Evolutionary conservation across 139 green algal species (phyloP), one percentile per base, ranked within the genome.

Genomic region (Chlorella sp.): DNA sequence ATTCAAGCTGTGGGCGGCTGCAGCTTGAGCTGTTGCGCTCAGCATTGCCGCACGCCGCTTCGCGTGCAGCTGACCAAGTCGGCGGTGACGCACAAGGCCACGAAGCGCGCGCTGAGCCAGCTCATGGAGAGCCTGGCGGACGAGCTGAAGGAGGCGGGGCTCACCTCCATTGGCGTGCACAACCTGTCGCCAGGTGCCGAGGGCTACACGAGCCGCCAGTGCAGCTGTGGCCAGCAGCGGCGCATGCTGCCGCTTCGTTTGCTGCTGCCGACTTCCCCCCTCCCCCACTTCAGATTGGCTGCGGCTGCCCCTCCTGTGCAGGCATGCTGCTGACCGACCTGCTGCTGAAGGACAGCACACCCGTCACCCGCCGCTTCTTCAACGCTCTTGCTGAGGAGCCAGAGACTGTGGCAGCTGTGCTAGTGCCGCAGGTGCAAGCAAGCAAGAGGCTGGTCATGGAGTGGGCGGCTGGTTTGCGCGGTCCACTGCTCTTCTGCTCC

Each of bases 381-480:
- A 95, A 95, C 36, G 83, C 87, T 2, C 75, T 95, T 28, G 92
- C 92, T 16, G 92, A 95, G 73, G 92, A 95, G 69, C 90, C 92
- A 5, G 90, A 94, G 65, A 94, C 90, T 21, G 92, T 94, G 55
- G 92, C 92, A 20, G 90, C 89, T 0, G 91, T 47, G 16, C 74
- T 95, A 23, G 91, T 92, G 62, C 92, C 91, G 3, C 83, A 74
- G 20, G 90, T 95, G 6, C 44, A 88, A 2, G 44, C n/a, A n/a
- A n/a, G n/a, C n/a, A n/a, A n/a, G n/a, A n/a, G n/a, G n/a, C n/a
- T n/a, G n/a, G n/a, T n/a, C n/a, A n/a, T n/a, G n/a, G n/a, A n/a
- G n/a, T n/a, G n/a, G n/a, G n/a, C n/a, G n/a, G n/a, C n/a, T n/a
- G n/a, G n/a, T n/a, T n/a, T n/a, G n/a, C n/a, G n/a, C n/a, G n/a